Percentiles rank a stretch among this genome's conserved stretches.
These are phyloP conservation scores for Bidens hawaiensis DNA, from an alignment of 140 eudicot species.

Conservation along the genomic window DNA sequence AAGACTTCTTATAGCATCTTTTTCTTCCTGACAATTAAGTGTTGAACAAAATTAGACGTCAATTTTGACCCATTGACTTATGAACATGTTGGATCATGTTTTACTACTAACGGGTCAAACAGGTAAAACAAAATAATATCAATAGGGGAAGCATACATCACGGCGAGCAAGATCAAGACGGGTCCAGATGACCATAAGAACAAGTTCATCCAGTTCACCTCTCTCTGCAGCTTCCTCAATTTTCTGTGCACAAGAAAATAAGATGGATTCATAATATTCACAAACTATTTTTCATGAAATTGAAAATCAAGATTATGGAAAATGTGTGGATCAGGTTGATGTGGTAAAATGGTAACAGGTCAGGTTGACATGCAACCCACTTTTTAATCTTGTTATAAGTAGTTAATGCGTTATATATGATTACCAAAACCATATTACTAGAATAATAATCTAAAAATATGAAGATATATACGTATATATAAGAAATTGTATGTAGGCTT, in stretches of 20 bases:
- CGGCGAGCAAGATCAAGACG: conserved; percentile 98
- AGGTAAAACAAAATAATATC: not conserved
- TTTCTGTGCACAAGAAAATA: conserved; percentile 48
- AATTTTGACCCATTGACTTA: not conserved
- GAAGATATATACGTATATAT: not conserved
- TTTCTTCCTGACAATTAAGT: conserved; percentile 70
- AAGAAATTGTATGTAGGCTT: too few relatives aligned
- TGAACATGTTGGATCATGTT: not conserved
- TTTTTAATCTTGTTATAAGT: not conserved
- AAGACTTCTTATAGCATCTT: conserved; percentile 84
- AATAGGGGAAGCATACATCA: conserved; percentile 51
- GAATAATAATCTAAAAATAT: not conserved
- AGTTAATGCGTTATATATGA: not conserved
- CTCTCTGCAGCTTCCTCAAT: conserved; percentile 97
- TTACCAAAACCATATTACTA: not conserved
- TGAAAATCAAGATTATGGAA: not conserved
- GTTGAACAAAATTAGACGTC: not conserved
- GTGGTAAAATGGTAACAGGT: not conserved
- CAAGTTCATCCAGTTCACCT: conserved; percentile 92
- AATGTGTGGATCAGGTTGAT: not conserved
- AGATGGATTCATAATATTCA: not conserved
- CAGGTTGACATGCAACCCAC: not conserved
- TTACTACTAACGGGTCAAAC: not conserved
- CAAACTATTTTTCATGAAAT: not conserved
- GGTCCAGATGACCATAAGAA: conserved; percentile 91